A percentile compares a stretch with the other conserved stretches of the same genome.
These are phyloP conservation scores for Vaccinium macrocarpon DNA, from an alignment of 148 eudicot genomes.

Conservation along the genomic window DNA sequence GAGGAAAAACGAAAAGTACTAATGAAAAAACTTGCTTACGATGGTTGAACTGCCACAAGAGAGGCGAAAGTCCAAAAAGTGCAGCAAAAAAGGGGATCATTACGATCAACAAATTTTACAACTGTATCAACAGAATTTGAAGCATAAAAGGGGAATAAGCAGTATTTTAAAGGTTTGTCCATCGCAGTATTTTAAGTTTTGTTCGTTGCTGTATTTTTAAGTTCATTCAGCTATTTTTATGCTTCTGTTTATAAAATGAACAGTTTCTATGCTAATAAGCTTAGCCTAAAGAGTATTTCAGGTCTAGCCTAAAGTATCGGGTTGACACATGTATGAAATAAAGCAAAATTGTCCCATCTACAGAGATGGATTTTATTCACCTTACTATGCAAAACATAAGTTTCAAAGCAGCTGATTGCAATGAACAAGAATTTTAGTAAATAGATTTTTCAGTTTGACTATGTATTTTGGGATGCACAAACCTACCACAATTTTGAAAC, in stretches of 20 bases:
- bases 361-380: not conserved
- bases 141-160: too few species aligned
- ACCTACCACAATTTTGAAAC: not conserved
- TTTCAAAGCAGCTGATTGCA: not conserved
- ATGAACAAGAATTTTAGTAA: not conserved
- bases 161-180: not conserved
- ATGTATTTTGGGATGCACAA: not conserved
- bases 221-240: not conserved
- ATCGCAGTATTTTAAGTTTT: not conserved
- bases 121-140: not conserved
- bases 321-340: not conserved
- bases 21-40: not conserved
- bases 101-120: not conserved
- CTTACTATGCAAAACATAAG: not conserved
- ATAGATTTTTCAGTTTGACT: not conserved
- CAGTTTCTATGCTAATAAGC: not conserved
- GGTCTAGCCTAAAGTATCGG: not conserved
- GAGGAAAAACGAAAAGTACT: not conserved
- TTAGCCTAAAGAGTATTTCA: not conserved
- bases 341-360: not conserved
- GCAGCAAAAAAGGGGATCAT: not conserved
- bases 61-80: not conserved
- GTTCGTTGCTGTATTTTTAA: not conserved
- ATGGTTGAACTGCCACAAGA: not conserved
- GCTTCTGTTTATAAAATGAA: not conserved